A percentile compares a stretch with the other conserved stretches of the same genome.
These are phyloP conservation scores for Urochloa ruziziensis DNA, from an alignment of 176 grass and related monocot species.

Conservation along the genomic window DNA sequence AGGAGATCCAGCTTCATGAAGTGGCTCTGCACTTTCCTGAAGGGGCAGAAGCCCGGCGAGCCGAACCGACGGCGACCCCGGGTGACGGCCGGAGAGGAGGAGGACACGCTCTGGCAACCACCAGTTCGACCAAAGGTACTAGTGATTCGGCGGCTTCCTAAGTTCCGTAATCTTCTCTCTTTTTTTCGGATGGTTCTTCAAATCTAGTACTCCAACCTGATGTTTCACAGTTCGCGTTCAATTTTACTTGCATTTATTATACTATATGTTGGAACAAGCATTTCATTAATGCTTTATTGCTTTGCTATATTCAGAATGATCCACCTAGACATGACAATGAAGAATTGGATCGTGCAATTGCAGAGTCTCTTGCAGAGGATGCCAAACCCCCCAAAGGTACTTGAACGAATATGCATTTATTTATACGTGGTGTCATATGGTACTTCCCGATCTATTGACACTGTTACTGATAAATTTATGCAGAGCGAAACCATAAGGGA, in stretches of 20 bases:
- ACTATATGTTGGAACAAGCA: neutral
- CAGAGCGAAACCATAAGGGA: slow-evolving; percentile 55
- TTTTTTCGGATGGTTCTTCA: neutral
- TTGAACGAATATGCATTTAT: neutral
- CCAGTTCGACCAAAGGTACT: slow-evolving; percentile 67
- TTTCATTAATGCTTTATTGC: slow-evolving; percentile 24
- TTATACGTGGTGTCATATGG: neutral
- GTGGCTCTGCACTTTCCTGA: slow-evolving; percentile 87
- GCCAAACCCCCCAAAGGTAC: slow-evolving; percentile 68
- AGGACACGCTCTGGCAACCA: slow-evolving; percentile 60
- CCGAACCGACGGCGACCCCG: slow-evolving; percentile 45
- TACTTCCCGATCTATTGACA: neutral
- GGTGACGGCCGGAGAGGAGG: slow-evolving; percentile 47
- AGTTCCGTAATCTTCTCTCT: neutral
- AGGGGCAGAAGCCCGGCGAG: slow-evolving; percentile 56
- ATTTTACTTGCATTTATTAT: neutral
- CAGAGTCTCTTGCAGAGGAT: slow-evolving; percentile 80
- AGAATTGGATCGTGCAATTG: slow-evolving; percentile 77
- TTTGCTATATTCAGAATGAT: slow-evolving; percentile 53
- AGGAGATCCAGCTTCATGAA: slow-evolving; percentile 88
- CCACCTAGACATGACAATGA: slow-evolving; percentile 71
- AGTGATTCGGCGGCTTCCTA: neutral
- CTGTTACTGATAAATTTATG: slow-evolving; percentile 5
- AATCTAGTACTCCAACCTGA: neutral
- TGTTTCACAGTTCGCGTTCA: slow-evolving; percentile 21